A percentile compares a stretch with the other conserved stretches of the same genome.
Evolutionary conservation across 768 basidiomycete species (phyloP).

Genomic region (Russula dissimulans): DNA sequence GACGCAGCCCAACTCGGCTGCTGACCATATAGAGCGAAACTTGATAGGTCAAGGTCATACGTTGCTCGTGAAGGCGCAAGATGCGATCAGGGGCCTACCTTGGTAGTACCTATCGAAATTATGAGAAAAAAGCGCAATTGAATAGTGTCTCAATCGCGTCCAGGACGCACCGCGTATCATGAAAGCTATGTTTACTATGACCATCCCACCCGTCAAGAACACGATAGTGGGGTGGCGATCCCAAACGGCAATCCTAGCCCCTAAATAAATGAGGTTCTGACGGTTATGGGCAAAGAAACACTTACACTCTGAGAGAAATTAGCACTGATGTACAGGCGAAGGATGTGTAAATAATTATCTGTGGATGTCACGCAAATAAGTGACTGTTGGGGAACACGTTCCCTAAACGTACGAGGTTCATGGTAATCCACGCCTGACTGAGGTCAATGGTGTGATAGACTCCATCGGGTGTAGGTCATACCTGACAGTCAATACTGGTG

Average conservation of each 20-base stretch:
- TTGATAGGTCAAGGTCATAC: not conserved
- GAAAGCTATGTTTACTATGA: conserved; percentile 2
- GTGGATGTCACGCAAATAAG: not conserved
- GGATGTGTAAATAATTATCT: not conserved
- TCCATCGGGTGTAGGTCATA: not conserved
- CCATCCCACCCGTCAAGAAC: not conserved
- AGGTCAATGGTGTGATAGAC: not conserved
- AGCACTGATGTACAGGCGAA: conserved; percentile 4
- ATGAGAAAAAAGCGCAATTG: not conserved
- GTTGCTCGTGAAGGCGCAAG: not conserved
- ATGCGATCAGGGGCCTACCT: not conserved
- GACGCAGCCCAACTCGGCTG: not conserved
- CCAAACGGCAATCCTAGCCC: conserved; percentile 1
- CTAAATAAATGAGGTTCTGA: not conserved
- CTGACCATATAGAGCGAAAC: not conserved
- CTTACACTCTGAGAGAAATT: conserved; percentile 10
- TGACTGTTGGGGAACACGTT: not conserved
- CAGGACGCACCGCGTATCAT: not conserved
- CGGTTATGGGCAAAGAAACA: not conserved
- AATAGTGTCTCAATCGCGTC: not conserved
- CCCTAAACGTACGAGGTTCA: not conserved
- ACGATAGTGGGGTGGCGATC: not conserved
- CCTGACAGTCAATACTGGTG: conserved; percentile 7
- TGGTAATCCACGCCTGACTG: not conserved
- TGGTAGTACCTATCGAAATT: not conserved